Evolutionary conservation across 2,329 filamentous ascomycete species (phyloP).

Genomic region (Trichophyton equinum): DNA sequence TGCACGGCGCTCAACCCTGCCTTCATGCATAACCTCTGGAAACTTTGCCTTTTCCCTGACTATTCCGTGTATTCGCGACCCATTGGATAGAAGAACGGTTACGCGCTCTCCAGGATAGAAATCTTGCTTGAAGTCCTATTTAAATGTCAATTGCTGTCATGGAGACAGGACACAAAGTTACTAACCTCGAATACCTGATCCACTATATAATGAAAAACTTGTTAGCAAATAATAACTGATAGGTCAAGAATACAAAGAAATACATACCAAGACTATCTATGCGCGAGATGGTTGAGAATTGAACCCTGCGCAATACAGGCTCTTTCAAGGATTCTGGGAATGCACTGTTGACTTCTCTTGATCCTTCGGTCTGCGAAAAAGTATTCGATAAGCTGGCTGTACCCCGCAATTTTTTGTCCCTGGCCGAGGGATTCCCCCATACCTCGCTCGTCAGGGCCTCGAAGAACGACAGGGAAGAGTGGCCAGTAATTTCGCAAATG

Average conservation of each 20-base stretch:
- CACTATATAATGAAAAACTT: constrained; percentile 22
- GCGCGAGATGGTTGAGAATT: constrained; percentile 77
- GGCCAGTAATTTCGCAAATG: constrained; percentile 91
- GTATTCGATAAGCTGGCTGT: constrained; percentile 18
- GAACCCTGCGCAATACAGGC: constrained; percentile 77
- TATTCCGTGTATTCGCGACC: constrained; percentile 57
- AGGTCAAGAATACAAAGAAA: not conserved
- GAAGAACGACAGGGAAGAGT: constrained; percentile 82
- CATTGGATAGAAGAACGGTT: constrained; percentile 56
- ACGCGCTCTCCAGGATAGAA: constrained; percentile 85
- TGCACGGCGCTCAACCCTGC: constrained; percentile 52
- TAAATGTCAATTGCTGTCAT: constrained; percentile 14
- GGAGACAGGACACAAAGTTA: not conserved
- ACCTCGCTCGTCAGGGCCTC: constrained; percentile 87
- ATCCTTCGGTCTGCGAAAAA: constrained; percentile 53
- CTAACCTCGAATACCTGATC: constrained; percentile 37
- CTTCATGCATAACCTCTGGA: constrained; percentile 49
- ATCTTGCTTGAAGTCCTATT: constrained; percentile 64
- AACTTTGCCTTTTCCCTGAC: constrained; percentile 81
- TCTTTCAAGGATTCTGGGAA: constrained; percentile 88
- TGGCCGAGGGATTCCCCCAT: constrained; percentile 26
- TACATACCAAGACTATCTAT: constrained; percentile 64
- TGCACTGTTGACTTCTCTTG: constrained; percentile 75
- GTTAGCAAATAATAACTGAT: constrained; percentile 4
- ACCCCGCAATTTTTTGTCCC: not conserved